These are phyloP conservation scores for Alternaria infectoria DNA, from an alignment of 2,329 filamentous ascomycete genomes.

Conservation along the genomic window DNA sequence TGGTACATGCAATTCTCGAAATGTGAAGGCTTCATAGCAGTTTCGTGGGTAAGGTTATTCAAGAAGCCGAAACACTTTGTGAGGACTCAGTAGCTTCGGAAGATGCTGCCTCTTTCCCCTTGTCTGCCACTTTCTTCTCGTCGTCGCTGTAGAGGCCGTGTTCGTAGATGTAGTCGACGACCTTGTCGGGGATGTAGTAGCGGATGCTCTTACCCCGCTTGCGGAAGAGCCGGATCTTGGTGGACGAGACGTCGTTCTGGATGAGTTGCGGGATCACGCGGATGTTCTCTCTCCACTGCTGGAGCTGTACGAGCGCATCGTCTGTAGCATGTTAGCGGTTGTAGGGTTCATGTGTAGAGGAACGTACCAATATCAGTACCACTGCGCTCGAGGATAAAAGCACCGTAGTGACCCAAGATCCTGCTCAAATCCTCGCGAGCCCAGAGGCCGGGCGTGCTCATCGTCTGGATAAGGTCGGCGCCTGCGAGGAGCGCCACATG, in stretches of 20 bases:
- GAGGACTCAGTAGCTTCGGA: slow-evolving; percentile 33
- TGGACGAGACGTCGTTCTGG: slow-evolving; percentile 82
- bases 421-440: slow-evolving; percentile 83
- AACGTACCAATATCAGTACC: slow-evolving; percentile 74
- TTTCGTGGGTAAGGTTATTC: slow-evolving; percentile 2
- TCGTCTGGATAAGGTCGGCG: slow-evolving; percentile 59
- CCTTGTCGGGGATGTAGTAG: slow-evolving; percentile 50
- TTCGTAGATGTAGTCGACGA: slow-evolving; percentile 50
- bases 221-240: slow-evolving; percentile 78
- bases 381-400: slow-evolving; percentile 85
- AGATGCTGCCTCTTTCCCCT: slow-evolving; percentile 40
- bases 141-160: slow-evolving; percentile 48
- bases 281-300: slow-evolving; percentile 84
- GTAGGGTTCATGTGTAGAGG: too few relatives aligned
- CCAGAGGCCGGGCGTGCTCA: slow-evolving; percentile 71
- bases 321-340: slow-evolving; percentile 54
- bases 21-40: neutral
- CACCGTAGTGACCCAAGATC: slow-evolving; percentile 82
- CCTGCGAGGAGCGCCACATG: slow-evolving; percentile 84
- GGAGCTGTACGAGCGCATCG: slow-evolving; percentile 80
- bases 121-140: slow-evolving; percentile 45
- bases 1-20: neutral
- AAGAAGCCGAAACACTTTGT: slow-evolving; percentile 19
- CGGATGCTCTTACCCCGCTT: slow-evolving; percentile 51
- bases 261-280: slow-evolving; percentile 89